Evolutionary conservation across 768 basidiomycete genomes (phyloP), one percentile per base, ranked within the genome.

Genomic region (Leccinum truebloodii): DNA sequence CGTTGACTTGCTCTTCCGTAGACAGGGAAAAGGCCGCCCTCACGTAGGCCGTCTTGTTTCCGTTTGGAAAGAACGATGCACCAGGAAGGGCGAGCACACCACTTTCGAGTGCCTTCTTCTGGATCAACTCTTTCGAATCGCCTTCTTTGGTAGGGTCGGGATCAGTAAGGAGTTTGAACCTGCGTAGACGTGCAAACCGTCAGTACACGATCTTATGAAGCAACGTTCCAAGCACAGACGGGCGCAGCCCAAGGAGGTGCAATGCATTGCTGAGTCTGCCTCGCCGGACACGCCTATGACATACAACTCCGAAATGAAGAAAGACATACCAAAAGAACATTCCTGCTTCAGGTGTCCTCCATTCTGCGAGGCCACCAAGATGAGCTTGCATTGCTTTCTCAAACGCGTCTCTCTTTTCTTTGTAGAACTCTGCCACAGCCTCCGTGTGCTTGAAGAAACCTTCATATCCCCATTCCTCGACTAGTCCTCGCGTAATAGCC

Each of bases 1-100:
- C 84, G 52, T 92, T 86, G 3, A 92, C 86, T 46, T 94, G 84
- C 35, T 85, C 83, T 58, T 83, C 83, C 1, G 78, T 76, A 20
- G 85, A 76, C 59, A 90, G 71, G 69, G 90, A 92, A 76, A 96
- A 97, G 41, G 90, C 80, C 18, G 92, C 91, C 48, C 95, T 82
- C 30, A 95, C 90, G 70, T 89, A 92, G 24, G 86, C 79, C 7
- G 88, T 87, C 69, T 81, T 85, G 44, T 82, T 76, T 13, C 85
- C 87, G 60, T 82, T 85, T 16, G 94, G 92, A 58, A 89, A 78
- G 77, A 95, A 95, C 20, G 86, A 86, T 2, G 83, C 86, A 16
- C 95, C 95, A 1, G 95, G 95, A 12, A 97, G 81, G 18, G 91
- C 94, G n/a, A 97, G 83, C 8, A 97, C 90, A 20, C 94, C 94